A percentile compares a stretch with the other conserved stretches of the same genome.
Evolutionary conservation across 1,284 basidiomycete species (phyloP).

Genomic region (Omphalotus olearius): DNA sequence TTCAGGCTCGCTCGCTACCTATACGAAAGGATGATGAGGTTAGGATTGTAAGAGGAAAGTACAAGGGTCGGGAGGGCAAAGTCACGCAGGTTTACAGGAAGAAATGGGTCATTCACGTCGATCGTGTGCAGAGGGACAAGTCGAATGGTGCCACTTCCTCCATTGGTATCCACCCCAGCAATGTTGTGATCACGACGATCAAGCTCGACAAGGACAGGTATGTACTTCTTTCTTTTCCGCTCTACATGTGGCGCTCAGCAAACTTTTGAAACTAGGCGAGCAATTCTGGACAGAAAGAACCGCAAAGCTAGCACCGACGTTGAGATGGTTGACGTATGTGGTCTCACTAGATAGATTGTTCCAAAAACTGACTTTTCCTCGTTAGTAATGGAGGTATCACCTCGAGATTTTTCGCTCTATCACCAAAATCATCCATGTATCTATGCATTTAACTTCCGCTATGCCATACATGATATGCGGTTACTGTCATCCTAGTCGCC

Average conservation of each 20-base stretch:
- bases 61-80: constrained; percentile 99
- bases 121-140: constrained; percentile 97
- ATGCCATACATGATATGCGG: no score
- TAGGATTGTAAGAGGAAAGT: constrained; percentile 91
- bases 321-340: constrained; percentile 74
- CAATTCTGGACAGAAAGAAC: constrained; percentile 80
- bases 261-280: constrained; percentile 45
- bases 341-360: background rate
- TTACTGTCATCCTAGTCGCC: no score
- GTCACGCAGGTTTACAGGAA: constrained; percentile 97
- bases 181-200: constrained; percentile 91
- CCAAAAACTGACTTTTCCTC: background rate
- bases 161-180: constrained; percentile 96
- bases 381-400: constrained; percentile 1
- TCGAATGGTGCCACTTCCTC: constrained; percentile 93
- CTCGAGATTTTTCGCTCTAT: no score
- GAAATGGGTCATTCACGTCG: constrained; percentile 99
- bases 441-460: no score
- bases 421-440: no score
- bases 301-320: constrained; percentile 61
- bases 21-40: constrained; percentile 99
- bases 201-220: constrained; percentile 88
- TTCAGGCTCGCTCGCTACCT: constrained; percentile 85
- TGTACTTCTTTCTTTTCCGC: constrained; percentile 19
- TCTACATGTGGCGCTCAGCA: background rate